phyloP scores from a whole-genome alignment of 164 flowering plant species.

The Tetracentron sinense region DNA sequence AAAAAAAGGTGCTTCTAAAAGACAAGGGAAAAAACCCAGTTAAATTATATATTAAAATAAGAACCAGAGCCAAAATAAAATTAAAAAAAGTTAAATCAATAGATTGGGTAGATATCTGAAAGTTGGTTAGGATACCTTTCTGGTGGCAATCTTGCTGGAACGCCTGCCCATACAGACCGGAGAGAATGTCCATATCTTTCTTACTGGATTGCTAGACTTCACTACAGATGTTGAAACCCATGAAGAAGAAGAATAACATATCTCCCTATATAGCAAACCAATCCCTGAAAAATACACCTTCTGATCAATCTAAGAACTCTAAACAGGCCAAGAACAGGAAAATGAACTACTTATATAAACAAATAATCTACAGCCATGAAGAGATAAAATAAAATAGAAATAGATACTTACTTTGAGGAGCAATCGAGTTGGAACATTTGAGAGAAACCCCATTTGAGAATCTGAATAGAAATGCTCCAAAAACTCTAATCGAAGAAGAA shows the following conservation, averaged over 20 bases:
- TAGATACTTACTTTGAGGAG: slow-evolving; percentile 21
- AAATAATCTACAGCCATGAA: background rate
- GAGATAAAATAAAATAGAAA: background rate
- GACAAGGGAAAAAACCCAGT: background rate
- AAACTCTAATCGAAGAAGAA: slow-evolving; percentile 36
- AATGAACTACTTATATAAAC: background rate
- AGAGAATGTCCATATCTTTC: slow-evolving; percentile 63
- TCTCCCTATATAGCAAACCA: slow-evolving; percentile 19
- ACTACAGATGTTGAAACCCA: slow-evolving; percentile 16
- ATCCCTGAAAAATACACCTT: slow-evolving; percentile 24
- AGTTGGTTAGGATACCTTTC: slow-evolving; percentile 60
- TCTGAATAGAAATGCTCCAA: slow-evolving; percentile 45
- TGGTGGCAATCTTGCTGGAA: slow-evolving; percentile 83
- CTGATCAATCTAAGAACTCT: background rate
- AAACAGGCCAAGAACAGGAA: slow-evolving; percentile 4
- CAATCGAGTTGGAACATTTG: slow-evolving; percentile 26
- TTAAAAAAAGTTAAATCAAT: background rate
- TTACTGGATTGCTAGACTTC: slow-evolving; percentile 17
- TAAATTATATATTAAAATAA: background rate
- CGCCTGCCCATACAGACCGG: slow-evolving; percentile 95
- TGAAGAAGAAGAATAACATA: slow-evolving; percentile 28
- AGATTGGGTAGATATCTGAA: background rate
- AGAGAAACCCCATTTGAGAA: slow-evolving; percentile 45
- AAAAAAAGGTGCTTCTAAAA: background rate
- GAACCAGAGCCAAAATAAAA: background rate